Base-by-base conservation (phyloP, 2,329 filamentous ascomycete genomes). In the Trichoderma gracile region DNA sequence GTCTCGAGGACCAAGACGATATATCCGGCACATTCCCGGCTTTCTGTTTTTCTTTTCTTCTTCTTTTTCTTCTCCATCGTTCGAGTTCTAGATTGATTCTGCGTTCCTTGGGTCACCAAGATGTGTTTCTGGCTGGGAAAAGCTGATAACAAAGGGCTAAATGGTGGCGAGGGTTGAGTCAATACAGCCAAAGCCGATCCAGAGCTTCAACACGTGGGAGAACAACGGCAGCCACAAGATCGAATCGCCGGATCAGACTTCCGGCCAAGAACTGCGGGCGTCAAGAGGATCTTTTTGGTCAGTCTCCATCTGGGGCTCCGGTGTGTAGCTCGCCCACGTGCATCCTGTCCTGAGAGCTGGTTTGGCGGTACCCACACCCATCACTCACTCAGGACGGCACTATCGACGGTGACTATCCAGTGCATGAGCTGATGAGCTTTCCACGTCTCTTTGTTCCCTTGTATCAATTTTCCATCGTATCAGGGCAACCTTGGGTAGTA, bases 251-350 rank as follows among this genome's bases (percentile, higher is more conserved):
- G 5, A 40, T 45, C 40, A 33, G 15, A 62, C 40, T 19, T 12
- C 49, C 40, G 27, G 52, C 7, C 9, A 38, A 42, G 38, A 21
- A 21, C 38, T 27, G 38, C 57, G 58, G 47, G 47, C 38, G 47
- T 40, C n/a, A 17, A 19, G 12, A 12, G 15, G 21, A 21, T 23
- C 53, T 61, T 62, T 53, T 53, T 54, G 40, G 25, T 49, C 14
- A 9, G 52, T 42, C n/a, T 56, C 60, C 30, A 56, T 63, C 52
- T 40, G 43, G 33, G 33, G 49, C 30, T 42, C 17, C 15, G 25
- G 25, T 25, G 5, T 21, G 33, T 25, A 43, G 61, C 61, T 52
- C 33, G 33, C 46, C 45, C 61, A 64, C 61, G 61, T 64, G 61
- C n/a, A 61, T 30, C 3, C 5, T 45, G 21, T 53, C 19, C 23